Percentiles rank a stretch among this genome's conserved stretches.
Conservation (phyloP, 352 stramenopile species). For the Pythium volutum region DNA sequence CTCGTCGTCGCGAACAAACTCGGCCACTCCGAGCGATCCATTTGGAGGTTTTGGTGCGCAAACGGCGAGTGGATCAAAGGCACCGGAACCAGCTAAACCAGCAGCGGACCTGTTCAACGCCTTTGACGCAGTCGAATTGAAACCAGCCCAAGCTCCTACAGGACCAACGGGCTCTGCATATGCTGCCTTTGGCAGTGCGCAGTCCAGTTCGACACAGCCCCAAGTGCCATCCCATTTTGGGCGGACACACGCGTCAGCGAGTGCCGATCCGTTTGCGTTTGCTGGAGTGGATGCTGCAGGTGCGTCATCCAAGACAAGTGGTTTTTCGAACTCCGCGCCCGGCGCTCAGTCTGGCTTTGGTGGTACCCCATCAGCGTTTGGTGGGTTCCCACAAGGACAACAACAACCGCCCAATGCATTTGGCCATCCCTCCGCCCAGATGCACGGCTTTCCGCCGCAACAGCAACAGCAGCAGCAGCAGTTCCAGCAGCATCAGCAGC, state of each 20-base stretch:
- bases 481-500: constrained; percentile 30
- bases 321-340: constrained; percentile 17
- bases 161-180: constrained; percentile 10
- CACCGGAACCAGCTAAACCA: constrained; percentile 14
- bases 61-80: constrained; percentile 20
- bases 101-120: constrained; percentile 33
- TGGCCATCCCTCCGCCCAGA: constrained; percentile 2
- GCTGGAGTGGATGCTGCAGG: constrained; percentile 19
- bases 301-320: constrained; percentile 24
- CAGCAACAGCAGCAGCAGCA: constrained; percentile 33
- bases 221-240: constrained; percentile 9
- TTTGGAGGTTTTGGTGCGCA: constrained; percentile 33
- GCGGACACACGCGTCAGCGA: constrained; percentile 2
- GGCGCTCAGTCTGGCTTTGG: constrained; percentile 24
- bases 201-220: not conserved
- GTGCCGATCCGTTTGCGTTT: constrained; percentile 52
- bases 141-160: constrained; percentile 2
- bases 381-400: constrained; percentile 10
- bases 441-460: constrained; percentile 20
- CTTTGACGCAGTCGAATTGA: constrained; percentile 50
- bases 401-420: constrained; percentile 11
- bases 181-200: constrained; percentile 18
- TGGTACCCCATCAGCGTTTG: constrained; percentile 18
- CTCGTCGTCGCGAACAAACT: constrained; percentile 23
- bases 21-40: constrained; percentile 32